Evolutionary conservation across 78 protist genomes (phyloP).

Genomic region (Cavenderia fasciculata): DNA sequence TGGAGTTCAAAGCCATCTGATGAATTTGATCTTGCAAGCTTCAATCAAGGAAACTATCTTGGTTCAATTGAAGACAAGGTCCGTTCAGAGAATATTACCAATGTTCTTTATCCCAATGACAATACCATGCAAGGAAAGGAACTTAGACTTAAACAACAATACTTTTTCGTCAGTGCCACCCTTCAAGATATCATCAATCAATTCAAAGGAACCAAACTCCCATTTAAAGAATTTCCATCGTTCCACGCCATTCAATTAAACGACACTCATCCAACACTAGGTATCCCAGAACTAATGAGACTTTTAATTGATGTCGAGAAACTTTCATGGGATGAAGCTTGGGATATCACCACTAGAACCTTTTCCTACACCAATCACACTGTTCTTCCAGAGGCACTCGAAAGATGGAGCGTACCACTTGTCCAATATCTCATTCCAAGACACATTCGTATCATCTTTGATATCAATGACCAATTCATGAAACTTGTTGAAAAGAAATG

Average conservation of each 20-base stretch:
- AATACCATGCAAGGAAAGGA: constrained; percentile 92
- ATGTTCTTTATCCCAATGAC: constrained; percentile 98
- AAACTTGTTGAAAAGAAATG: constrained; percentile 49
- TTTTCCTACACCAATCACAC: constrained; percentile 98
- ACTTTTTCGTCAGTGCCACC: constrained; percentile 94
- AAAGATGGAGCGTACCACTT: constrained; percentile 93
- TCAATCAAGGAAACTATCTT: constrained; percentile 93
- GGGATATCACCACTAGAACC: constrained; percentile 80
- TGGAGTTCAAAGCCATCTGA: constrained; percentile 90
- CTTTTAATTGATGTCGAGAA: constrained; percentile 90
- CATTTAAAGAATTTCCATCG: constrained; percentile 45
- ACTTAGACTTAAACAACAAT: constrained; percentile 96
- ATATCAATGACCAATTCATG: constrained; percentile 92
- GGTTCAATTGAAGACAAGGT: constrained; percentile 87
- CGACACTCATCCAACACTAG: constrained; percentile 98
- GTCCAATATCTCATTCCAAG: constrained; percentile 94
- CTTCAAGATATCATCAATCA: constrained; percentile 93
- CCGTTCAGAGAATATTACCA: constrained; percentile 88
- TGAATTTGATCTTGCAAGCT: constrained; percentile 90
- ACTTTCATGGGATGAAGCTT: constrained; percentile 89
- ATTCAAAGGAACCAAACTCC: constrained; percentile 67
- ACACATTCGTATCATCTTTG: constrained; percentile 93
- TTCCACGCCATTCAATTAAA: constrained; percentile 93
- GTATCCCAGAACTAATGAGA: constrained; percentile 92
- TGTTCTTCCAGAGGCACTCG: constrained; percentile 96